Conservation (phyloP, 371 early-diverging fungal genomes). For the Saksenaea vasiformis region DNA sequence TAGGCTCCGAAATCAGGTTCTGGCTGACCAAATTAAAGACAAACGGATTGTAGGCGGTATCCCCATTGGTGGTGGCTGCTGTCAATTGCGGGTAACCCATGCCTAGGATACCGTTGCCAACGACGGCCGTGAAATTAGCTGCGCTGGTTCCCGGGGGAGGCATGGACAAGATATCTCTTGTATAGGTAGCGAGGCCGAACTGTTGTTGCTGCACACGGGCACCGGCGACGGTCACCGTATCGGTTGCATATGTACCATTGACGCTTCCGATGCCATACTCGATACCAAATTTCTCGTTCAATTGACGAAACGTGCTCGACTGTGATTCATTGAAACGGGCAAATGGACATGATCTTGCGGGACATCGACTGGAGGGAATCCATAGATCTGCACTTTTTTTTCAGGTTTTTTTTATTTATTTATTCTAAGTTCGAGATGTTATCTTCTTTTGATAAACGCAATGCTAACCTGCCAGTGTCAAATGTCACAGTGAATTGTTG, state of each 20-base stretch:
- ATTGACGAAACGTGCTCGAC: slow-evolving; percentile 22
- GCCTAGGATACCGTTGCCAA: slow-evolving; percentile 52
- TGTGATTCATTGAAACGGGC: slow-evolving; percentile 23
- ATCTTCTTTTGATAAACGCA: slow-evolving; percentile 1
- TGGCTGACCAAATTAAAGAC: slow-evolving; percentile 42
- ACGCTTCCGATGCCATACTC: slow-evolving; percentile 34
- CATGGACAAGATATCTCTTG: slow-evolving; percentile 36
- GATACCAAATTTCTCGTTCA: slow-evolving; percentile 19
- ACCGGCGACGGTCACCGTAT: slow-evolving; percentile 30
- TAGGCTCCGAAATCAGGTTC: slow-evolving; percentile 36
- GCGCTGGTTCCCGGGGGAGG: slow-evolving; percentile 15
- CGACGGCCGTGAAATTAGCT: slow-evolving; percentile 6
- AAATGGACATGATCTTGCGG: slow-evolving; percentile 21
- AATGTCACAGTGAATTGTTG: slow-evolving; percentile 24
- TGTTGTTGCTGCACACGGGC: slow-evolving; percentile 42
- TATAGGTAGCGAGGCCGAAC: slow-evolving; percentile 41
- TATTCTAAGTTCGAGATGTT: neutral
- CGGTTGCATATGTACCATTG: slow-evolving; percentile 31
- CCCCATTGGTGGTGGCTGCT: slow-evolving; percentile 30
- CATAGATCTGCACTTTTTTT: slow-evolving; percentile 33
- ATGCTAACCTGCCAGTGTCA: slow-evolving; percentile 28
- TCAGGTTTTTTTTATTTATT: too few relatives aligned
- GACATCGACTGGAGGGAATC: slow-evolving; percentile 28
- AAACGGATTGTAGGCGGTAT: slow-evolving; percentile 38
- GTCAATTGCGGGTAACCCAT: slow-evolving; percentile 48